Percentiles rank a stretch among this genome's conserved stretches.
Conservation (phyloP, 768 basidiomycete genomes). For the Rhizopogon vulgaris region DNA sequence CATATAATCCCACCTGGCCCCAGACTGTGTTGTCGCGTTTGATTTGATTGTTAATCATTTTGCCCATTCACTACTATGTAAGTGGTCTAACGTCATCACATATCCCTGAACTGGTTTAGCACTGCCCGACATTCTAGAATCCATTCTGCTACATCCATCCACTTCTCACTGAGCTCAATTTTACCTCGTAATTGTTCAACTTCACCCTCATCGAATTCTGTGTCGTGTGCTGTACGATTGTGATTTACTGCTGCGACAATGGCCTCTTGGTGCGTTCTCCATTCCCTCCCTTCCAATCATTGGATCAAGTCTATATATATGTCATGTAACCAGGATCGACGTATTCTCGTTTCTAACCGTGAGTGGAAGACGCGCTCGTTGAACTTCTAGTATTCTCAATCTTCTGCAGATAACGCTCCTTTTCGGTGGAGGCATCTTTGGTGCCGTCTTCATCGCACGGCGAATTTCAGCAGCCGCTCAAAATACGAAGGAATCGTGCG, state of each 20-base stretch:
- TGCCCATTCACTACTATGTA: too few relatives aligned
- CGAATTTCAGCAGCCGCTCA: slow-evolving; percentile 37
- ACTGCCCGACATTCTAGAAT: neutral
- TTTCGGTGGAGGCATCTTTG: slow-evolving; percentile 41
- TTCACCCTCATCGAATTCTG: neutral
- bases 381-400: neutral
- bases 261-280: slow-evolving; percentile 4
- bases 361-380: slow-evolving; percentile 7
- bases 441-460: slow-evolving; percentile 31
- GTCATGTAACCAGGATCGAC: slow-evolving; percentile 30
- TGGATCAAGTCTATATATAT: neutral
- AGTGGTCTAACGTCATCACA: too few relatives aligned
- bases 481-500: slow-evolving; percentile 52
- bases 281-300: neutral
- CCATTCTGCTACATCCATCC: neutral
- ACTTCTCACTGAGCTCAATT: neutral
- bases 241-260: slow-evolving; percentile 9
- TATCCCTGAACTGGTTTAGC: too few relatives aligned
- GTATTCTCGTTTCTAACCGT: slow-evolving; percentile 36
- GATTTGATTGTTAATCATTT: too few relatives aligned
- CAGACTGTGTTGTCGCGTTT: too few relatives aligned
- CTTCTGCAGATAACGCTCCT: slow-evolving; percentile 41
- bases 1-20: neutral
- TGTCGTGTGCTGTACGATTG: neutral
- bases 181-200: too few relatives aligned